These are phyloP conservation scores for Wallacemonas rigidus DNA, from an alignment of 208 protist genomes.

Conservation along the genomic window DNA sequence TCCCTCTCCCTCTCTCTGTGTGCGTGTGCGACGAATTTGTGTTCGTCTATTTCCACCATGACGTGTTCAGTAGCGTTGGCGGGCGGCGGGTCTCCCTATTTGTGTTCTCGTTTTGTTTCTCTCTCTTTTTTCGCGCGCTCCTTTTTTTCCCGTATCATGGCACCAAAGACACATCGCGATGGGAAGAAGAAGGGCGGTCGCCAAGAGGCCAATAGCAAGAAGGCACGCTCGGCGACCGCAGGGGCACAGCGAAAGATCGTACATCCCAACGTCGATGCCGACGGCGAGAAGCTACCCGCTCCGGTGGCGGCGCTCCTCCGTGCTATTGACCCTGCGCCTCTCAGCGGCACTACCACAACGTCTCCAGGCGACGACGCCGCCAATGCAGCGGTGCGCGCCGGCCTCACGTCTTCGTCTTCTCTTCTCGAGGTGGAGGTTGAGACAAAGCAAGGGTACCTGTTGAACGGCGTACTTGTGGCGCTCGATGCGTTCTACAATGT, in stretches of 20 bases:
- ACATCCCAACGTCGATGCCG: background rate
- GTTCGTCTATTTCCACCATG: too few relatives aligned
- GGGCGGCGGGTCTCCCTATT: background rate
- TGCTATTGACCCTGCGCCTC: constrained; percentile 22
- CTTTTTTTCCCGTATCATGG: constrained; percentile 15
- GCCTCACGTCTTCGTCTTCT: constrained; percentile 12
- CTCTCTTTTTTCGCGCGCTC: background rate
- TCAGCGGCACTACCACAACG: too few relatives aligned
- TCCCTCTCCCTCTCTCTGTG: constrained; percentile 8
- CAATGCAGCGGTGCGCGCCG: constrained; percentile 5
- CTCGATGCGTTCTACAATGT: constrained; percentile 84
- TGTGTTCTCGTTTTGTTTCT: constrained; percentile 16
- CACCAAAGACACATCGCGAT: constrained; percentile 2
- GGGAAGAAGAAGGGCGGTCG: background rate
- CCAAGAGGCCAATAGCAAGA: background rate
- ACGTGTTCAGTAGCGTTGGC: too few relatives aligned
- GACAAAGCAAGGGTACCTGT: constrained; percentile 84
- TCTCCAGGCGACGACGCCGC: too few relatives aligned
- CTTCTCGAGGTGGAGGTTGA: constrained; percentile 76
- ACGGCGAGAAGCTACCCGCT: constrained; percentile 10
- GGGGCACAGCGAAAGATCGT: background rate
- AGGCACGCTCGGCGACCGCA: background rate
- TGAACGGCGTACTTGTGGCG: constrained; percentile 57
- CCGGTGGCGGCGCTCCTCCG: constrained; percentile 30
- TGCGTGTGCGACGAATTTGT: too few relatives aligned